Evolutionary conservation across 1,284 basidiomycete genomes (phyloP), one percentile per base, ranked within the genome.

Genomic region (Leccinum subrobustum): DNA sequence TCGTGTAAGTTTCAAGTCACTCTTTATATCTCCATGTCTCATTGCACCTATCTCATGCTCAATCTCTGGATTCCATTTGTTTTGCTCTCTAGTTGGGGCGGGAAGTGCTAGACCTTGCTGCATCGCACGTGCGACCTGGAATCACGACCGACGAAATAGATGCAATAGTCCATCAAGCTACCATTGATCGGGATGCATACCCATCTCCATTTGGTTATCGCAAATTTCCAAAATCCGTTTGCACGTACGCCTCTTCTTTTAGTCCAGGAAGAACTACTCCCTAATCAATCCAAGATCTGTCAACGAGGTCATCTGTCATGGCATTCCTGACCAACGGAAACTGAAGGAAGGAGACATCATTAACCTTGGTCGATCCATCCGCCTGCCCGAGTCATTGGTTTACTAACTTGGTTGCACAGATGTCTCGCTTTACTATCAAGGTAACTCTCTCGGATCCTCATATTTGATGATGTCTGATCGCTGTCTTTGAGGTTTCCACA

Each of bases 281-380:
- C 23, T 60, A 60, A 63, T 58, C 50, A 6, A 58, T 48, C 29
- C 66, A 92, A 69, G 91, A 33, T 95, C 93, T 29, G 80, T 99
- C 48, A 99, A 99, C 76, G 97, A 99, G 76, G 90, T 89, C 60
- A 96, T 99, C 70, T 99, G 97, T 75, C 97, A 99, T 75, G 94
- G 94, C 59, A 97, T 98, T 65, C 95, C 95, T 50, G 95, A 97
- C 77, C 83, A 91, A 68, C 81, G 95, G 60, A 92, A 89, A 66
- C 77, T 97, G 57, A 82, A 84, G 68, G 91, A 96, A 67, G 95
- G 95, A 27, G 96, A 98, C 75, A 98, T 98, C 68, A 79, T 97
- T 73, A 97, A 97, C 75, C 85, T 96, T 53, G 96, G 88, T 92
- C 69, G 31, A 56, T 64, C 37, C 35, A 44, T 59, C 52, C 54